Evolutionary conservation across 2,329 filamentous ascomycete species (phyloP).

Genomic region (Neonectria neomacrospora): DNA sequence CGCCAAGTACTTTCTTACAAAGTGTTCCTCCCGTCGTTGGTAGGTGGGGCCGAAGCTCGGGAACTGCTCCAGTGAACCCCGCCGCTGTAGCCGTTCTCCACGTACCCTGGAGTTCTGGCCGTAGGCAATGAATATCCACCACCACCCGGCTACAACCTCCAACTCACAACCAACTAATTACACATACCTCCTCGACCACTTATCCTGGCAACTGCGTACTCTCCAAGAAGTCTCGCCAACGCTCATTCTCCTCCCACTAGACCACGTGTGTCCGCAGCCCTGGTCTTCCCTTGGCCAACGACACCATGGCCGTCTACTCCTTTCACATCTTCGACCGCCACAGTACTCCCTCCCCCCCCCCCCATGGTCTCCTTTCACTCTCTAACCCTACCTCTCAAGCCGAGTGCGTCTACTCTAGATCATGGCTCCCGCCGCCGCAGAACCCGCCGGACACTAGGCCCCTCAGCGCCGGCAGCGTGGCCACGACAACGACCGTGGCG

Average conservation of each 20-base stretch:
- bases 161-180: not conserved
- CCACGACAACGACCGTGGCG: slow-evolving; percentile 42
- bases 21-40: no score
- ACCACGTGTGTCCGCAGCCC: slow-evolving; percentile 1
- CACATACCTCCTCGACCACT: not conserved
- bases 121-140: not conserved
- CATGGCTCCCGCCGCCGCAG: slow-evolving; percentile 72
- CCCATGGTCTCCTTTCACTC: slow-evolving; percentile 18
- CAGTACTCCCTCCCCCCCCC: slow-evolving; percentile 67
- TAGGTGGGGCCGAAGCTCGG: not conserved
- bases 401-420: slow-evolving; percentile 95
- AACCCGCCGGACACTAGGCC: slow-evolving; percentile 56
- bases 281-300: slow-evolving; percentile 12
- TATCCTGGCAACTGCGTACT: not conserved
- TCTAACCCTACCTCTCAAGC: slow-evolving; percentile 63
- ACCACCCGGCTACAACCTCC: not conserved
- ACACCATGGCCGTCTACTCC: slow-evolving; percentile 89
- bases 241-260: not conserved
- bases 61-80: not conserved
- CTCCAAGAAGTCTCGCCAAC: not conserved
- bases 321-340: slow-evolving; percentile 99
- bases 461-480: slow-evolving; percentile 49
- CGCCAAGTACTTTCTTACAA: no score
- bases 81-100: not conserved
- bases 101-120: not conserved